Conservation (phyloP, 2,329 filamentous ascomycete species). For the Colletotrichum agaves region DNA sequence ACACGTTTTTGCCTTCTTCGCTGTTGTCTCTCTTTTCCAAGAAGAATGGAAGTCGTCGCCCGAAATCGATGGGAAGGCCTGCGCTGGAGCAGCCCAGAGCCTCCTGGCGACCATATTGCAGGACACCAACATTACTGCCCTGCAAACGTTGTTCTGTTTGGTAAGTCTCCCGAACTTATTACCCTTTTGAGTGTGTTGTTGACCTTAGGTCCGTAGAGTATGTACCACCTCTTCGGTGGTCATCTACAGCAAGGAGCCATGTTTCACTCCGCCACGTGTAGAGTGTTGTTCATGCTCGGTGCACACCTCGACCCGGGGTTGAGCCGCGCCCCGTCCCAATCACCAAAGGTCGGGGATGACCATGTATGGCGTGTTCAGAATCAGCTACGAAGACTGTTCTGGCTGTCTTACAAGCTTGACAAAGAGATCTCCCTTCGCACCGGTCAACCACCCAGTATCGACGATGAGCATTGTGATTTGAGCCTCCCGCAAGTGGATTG, state of each 20-base stretch:
- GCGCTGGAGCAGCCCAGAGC: constrained; percentile 52
- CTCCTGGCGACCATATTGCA: constrained; percentile 56
- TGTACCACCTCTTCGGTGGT: constrained; percentile 58
- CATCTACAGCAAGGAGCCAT: constrained; percentile 57
- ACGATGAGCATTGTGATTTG: constrained; percentile 64
- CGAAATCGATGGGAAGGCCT: constrained; percentile 52
- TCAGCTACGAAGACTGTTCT: constrained; percentile 59
- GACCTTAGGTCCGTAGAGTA: constrained; percentile 42
- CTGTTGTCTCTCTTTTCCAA: constrained; percentile 47
- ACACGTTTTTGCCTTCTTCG: constrained; percentile 61
- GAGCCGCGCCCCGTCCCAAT: constrained; percentile 35
- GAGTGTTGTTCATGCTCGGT: constrained; percentile 60
- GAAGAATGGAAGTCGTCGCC: constrained; percentile 23
- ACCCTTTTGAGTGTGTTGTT: neutral
- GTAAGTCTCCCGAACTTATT: constrained; percentile 48
- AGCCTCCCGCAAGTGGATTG: constrained; percentile 55
- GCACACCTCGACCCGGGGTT: constrained; percentile 48
- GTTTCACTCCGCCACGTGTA: constrained; percentile 56
- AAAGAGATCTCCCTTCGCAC: constrained; percentile 66
- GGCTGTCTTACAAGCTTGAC: constrained; percentile 65
- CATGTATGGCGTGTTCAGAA: constrained; percentile 43
- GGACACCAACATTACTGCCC: constrained; percentile 53
- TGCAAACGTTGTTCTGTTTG: constrained; percentile 60
- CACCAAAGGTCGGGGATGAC: constrained; percentile 16
- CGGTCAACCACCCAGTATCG: constrained; percentile 61